Base-by-base conservation (phyloP, 2,329 filamentous ascomycete genomes). In the Sphaerulina musiva region DNA sequence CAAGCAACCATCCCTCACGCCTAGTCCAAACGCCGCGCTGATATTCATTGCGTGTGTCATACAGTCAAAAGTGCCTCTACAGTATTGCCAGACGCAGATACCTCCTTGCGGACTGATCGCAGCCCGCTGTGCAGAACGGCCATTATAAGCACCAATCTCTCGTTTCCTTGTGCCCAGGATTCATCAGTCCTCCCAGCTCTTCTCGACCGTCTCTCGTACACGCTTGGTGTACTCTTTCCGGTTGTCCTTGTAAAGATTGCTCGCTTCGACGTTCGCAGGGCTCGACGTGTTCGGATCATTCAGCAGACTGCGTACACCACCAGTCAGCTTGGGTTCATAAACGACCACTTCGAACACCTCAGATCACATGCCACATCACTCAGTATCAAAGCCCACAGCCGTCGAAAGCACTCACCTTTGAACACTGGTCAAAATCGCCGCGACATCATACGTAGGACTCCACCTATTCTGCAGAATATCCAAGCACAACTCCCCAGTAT, bases 201-300 rank as follows among this genome's bases (percentile, higher is more conserved):
- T 97, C 78, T 98, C 93, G 12, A 98, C 93, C 0, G 92, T 96
- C 76, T 97, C 93, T 46, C 90, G 80, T 42, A 98, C 93, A 14
- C 91, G 80, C 77, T 98, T 98, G 26, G 86, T 88, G 69, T 98
- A 98, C 69, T 98, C 93, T 71, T 91, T 90, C 59, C 91, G 82
- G 72, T 97, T 97, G 69, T 98, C 93, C 72, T 97, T 97, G 79
- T 97, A 98, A 7, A 97, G 78, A 70, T 97, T 98, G 51, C 90
- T 95, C 1, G 93, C 93, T 74, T 98, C 93, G 64, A 97, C 93
- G 66, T 98, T 98, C 53, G 93, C 93, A 0, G 93, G 93, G 1
- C 90, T 95, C 55, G 89, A 93, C n/a, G 93, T 98, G 72, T 98
- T 98, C 1, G 93, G 93, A 65, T 98, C 93, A 73, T 98, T 97